phyloP scores from a whole-genome alignment of 129 eudicot species.

The Flaveria trinervia region DNA sequence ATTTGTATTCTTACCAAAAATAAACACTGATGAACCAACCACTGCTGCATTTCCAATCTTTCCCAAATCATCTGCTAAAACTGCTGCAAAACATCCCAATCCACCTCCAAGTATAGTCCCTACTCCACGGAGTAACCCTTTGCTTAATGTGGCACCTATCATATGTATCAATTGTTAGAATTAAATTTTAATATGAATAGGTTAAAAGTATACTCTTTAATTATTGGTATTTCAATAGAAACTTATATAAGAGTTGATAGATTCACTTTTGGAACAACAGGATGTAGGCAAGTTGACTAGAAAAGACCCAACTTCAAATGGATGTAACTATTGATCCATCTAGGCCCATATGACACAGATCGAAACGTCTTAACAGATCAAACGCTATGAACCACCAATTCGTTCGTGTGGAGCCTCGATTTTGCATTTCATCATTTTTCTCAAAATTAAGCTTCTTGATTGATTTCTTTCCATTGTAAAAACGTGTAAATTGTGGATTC shows the following conservation, averaged over 20 bases:
- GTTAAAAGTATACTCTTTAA: neutral
- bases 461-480: too few relatives aligned
- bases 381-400: neutral
- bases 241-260: too few relatives aligned
- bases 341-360: neutral
- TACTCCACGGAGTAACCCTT: constrained; percentile 73
- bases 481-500: neutral
- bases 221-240: neutral
- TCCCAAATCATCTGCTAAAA: constrained; percentile 60
- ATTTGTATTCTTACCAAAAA: constrained; percentile 49
- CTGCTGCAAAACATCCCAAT: constrained; percentile 73
- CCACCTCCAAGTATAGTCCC: constrained; percentile 84
- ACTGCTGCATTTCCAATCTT: constrained; percentile 55
- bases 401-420: neutral
- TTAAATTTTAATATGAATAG: neutral
- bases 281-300: too few relatives aligned
- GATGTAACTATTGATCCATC: too few relatives aligned
- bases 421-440: too few relatives aligned
- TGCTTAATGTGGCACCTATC: constrained; percentile 85
- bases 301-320: too few relatives aligned
- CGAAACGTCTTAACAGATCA: neutral
- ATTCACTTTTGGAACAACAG: too few relatives aligned
- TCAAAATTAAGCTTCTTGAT: too few relatives aligned
- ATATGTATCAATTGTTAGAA: neutral
- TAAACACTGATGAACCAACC: constrained; percentile 57